Evolutionary conservation across 805 yeast species (phyloP).

Genomic region (Priceomyces medius): DNA sequence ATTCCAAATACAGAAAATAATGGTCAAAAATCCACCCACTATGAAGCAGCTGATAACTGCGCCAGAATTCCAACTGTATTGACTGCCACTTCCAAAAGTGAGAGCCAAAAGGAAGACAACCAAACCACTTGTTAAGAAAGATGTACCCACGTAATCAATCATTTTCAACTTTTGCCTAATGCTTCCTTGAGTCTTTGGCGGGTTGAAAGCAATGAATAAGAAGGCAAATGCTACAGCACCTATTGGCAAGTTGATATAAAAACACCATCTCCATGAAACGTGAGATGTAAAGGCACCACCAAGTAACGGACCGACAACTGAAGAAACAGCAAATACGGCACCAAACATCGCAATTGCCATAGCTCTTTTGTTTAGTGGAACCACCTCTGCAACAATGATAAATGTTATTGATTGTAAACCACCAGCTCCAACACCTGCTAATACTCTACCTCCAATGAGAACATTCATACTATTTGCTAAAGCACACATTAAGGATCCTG

Average conservation of each 20-base stretch:
- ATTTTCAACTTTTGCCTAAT: conserved; percentile 33
- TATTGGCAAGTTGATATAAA: conserved; percentile 64
- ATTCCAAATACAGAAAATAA: conserved; percentile 41
- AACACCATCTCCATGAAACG: conserved; percentile 75
- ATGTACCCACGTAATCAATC: conserved; percentile 46
- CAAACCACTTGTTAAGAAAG: conserved; percentile 38
- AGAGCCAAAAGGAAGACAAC: conserved; percentile 48
- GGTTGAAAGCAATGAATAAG: conserved; percentile 42
- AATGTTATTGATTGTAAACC: conserved; percentile 31
- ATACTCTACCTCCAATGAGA: conserved; percentile 41
- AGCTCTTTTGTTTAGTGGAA: conserved; percentile 35
- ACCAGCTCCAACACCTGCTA: conserved; percentile 40
- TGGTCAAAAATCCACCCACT: conserved; percentile 38
- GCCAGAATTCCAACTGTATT: conserved; percentile 53
- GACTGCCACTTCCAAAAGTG: conserved; percentile 48
- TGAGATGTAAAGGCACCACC: conserved; percentile 63
- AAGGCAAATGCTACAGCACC: conserved; percentile 50
- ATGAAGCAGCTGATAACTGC: conserved; percentile 49
- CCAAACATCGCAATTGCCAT: conserved; percentile 36
- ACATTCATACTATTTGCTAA: conserved; percentile 34
- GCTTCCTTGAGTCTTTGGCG: conserved; percentile 43
- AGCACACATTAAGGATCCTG: conserved; percentile 39
- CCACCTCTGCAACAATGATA: conserved; percentile 30
- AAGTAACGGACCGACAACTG: conserved; percentile 58
- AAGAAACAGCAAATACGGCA: conserved; percentile 44